Conservation (phyloP, 106 monocot species). For the Dendrobium nobile region DNA sequence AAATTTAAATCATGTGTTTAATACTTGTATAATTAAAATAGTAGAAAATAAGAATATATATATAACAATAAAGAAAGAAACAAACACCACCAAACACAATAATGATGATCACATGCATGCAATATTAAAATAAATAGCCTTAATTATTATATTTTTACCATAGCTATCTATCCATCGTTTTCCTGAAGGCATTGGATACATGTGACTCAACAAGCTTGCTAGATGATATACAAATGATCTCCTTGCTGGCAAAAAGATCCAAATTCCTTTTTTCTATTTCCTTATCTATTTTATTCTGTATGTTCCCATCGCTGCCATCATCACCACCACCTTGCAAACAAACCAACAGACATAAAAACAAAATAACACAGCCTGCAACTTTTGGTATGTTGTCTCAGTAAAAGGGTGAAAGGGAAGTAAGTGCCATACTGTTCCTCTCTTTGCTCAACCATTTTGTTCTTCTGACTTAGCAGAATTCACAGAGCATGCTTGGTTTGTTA, state of each 20-base stretch:
- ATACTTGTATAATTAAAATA: no score
- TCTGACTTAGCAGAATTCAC: conserved; percentile 1
- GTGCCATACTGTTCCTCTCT: not conserved
- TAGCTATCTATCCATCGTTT: no score
- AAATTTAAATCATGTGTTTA: no score
- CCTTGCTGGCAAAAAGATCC: conserved; percentile 15
- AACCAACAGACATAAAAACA: conserved; percentile 17
- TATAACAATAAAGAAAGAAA: no score
- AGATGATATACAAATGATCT: not conserved
- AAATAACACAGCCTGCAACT: conserved; percentile 6
- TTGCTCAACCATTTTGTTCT: not conserved
- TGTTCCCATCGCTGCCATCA: conserved; percentile 19
- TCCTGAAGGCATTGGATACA: no score
- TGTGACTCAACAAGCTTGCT: not conserved
- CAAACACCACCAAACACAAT: no score
- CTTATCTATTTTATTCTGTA: conserved; percentile 11
- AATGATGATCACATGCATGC: no score
- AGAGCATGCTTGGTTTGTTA: conserved; percentile 3
- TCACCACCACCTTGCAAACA: conserved; percentile 10
- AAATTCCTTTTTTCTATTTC: not conserved
- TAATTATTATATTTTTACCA: no score
- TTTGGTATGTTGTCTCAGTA: conserved; percentile 11
- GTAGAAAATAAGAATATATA: no score
- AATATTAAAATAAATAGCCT: no score
- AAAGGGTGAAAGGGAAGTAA: not conserved